These are phyloP conservation scores for Danielozyma ontarioensis DNA, from an alignment of 805 yeast genomes.

Conservation along the genomic window DNA sequence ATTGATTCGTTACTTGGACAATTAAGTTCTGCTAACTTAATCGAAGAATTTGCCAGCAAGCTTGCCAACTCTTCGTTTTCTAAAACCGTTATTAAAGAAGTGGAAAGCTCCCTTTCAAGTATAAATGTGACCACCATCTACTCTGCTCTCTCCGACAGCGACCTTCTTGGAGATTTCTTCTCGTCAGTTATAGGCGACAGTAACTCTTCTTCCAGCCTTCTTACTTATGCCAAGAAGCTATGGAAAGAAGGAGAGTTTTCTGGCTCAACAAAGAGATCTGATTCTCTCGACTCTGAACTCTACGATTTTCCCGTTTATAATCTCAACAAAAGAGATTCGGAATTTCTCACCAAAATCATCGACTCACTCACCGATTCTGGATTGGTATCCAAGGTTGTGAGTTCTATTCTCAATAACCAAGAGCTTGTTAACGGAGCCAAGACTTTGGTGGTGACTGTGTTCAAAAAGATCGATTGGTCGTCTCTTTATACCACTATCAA, in stretches of 20 bases:
- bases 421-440: constrained; percentile 14
- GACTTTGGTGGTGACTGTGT: constrained; percentile 14
- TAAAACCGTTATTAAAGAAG: constrained; percentile 10
- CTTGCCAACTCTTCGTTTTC: constrained; percentile 12
- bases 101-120: constrained; percentile 8
- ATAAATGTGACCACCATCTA: constrained; percentile 11
- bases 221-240: constrained; percentile 13
- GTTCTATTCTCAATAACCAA: constrained; percentile 18
- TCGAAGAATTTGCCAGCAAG: constrained; percentile 12
- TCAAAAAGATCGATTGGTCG: constrained; percentile 16
- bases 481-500: constrained; percentile 18
- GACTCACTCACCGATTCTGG: constrained; percentile 18
- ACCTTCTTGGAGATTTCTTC: constrained; percentile 12
- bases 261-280: constrained; percentile 7
- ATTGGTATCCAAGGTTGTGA: constrained; percentile 15
- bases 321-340: constrained; percentile 10
- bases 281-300: constrained; percentile 6
- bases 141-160: constrained; percentile 5
- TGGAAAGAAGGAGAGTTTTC: constrained; percentile 7
- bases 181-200: constrained; percentile 10
- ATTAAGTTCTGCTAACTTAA: constrained; percentile 9
- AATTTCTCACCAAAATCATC: constrained; percentile 13
- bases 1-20: constrained; percentile 10
- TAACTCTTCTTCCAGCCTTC: constrained; percentile 9
- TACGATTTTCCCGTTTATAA: constrained; percentile 5